A percentile compares a stretch with the other conserved stretches of the same genome.
These are phyloP conservation scores for Funneliformis geosporum DNA, from an alignment of 192 early-diverging fungal species.

Conservation along the genomic window DNA sequence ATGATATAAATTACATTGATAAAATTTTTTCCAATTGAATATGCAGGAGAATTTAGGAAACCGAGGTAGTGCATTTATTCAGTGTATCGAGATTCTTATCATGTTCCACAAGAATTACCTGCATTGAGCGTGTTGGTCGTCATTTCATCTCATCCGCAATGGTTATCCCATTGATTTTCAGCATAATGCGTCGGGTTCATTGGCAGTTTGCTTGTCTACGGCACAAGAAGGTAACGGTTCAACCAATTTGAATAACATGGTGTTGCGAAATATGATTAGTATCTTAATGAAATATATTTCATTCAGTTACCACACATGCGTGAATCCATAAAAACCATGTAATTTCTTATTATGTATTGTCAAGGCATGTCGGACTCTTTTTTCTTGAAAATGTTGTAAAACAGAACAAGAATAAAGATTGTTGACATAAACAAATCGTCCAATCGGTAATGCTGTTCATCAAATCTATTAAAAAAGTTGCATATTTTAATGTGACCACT, in stretches of 20 bases:
- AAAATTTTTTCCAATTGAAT: too few species aligned
- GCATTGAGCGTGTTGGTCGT: conserved; percentile 21
- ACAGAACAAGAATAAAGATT: too few species aligned
- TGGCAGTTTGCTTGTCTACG: background rate
- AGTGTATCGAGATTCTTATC: background rate
- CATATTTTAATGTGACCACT: too few species aligned
- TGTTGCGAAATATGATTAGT: background rate
- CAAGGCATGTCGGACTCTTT: too few species aligned
- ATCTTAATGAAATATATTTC: conserved; percentile 28
- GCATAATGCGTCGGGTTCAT: background rate
- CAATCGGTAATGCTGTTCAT: too few species aligned
- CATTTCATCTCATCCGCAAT: conserved; percentile 11
- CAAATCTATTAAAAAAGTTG: too few species aligned
- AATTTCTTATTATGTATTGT: too few species aligned
- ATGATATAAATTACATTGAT: background rate
- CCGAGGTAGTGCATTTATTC: background rate
- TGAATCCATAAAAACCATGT: too few species aligned
- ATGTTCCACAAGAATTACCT: conserved; percentile 15
- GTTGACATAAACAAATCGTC: too few species aligned
- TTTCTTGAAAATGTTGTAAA: too few species aligned
- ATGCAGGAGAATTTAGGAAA: conserved; percentile 2
- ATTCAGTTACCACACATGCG: too few species aligned
- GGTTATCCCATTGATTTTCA: conserved; percentile 13
- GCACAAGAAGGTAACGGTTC: conserved; percentile 12
- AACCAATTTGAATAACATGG: background rate